Percentiles rank a stretch among this genome's conserved stretches.
These are phyloP conservation scores for Claviceps quebecensis DNA, from an alignment of 2,329 filamentous ascomycete species.

Conservation along the genomic window DNA sequence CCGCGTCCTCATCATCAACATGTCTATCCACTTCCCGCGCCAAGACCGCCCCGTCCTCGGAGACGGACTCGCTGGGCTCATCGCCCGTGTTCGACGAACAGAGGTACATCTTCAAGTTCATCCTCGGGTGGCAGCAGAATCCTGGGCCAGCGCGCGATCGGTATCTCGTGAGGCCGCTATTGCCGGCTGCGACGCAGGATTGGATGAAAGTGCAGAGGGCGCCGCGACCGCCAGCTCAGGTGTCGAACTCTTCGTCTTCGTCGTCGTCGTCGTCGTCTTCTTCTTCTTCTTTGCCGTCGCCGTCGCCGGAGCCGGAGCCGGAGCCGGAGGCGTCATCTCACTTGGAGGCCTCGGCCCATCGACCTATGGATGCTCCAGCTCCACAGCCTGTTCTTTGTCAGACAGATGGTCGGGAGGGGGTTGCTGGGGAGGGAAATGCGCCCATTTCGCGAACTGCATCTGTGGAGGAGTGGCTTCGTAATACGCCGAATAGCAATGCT, in stretches of 20 bases:
- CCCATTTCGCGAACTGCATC: constrained; percentile 16
- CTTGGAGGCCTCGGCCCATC: no score
- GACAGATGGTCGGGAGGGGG: neutral
- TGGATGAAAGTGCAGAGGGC: constrained; percentile 32
- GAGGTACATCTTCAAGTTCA: constrained; percentile 60
- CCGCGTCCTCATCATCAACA: constrained; percentile 2
- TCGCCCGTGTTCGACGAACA: constrained; percentile 40
- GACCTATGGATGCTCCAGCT: no score
- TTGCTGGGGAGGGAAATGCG: no score
- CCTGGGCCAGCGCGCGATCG: constrained; percentile 42
- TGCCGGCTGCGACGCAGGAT: constrained; percentile 57
- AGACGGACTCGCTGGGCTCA: constrained; percentile 40
- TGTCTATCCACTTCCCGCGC: constrained; percentile 5
- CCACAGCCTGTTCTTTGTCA: no score
- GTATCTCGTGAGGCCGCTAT: constrained; percentile 51
- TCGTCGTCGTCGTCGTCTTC: no score
- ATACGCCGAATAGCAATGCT: constrained; percentile 5
- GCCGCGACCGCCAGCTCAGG: no score
- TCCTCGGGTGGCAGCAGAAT: constrained; percentile 50
- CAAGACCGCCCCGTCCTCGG: constrained; percentile 28
- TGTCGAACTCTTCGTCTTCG: no score
- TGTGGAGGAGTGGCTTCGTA: constrained; percentile 14
- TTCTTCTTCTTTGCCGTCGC: no score
- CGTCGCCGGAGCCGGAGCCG: no score
- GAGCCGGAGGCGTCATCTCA: no score